A percentile compares a stretch with the other conserved stretches of the same genome.
phyloP scores from a whole-genome alignment of 306 rosid genomes.

The Castanospermum australe region DNA sequence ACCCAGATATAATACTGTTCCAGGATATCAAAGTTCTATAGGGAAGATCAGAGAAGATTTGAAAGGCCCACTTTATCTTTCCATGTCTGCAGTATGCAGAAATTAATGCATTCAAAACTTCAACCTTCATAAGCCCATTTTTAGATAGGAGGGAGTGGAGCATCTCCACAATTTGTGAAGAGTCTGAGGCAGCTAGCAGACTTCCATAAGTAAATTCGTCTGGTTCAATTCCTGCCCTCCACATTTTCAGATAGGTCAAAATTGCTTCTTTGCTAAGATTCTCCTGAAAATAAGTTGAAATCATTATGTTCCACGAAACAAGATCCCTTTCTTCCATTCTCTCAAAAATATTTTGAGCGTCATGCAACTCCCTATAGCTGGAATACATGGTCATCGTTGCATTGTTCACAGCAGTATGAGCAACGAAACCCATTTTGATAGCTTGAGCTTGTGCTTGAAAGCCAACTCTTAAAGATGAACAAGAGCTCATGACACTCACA shows the following conservation, averaged over 20 bases:
- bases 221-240: slow-evolving; percentile 47
- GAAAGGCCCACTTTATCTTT: slow-evolving; percentile 44
- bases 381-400: slow-evolving; percentile 78
- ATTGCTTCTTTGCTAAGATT: slow-evolving; percentile 44
- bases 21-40: slow-evolving; percentile 66
- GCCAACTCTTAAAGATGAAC: slow-evolving; percentile 45
- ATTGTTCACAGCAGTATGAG: slow-evolving; percentile 57
- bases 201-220: slow-evolving; percentile 81
- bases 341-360: slow-evolving; percentile 52
- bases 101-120: slow-evolving; percentile 63
- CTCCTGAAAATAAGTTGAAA: slow-evolving; percentile 54
- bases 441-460: slow-evolving; percentile 58
- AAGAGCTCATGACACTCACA: slow-evolving; percentile 78
- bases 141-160: slow-evolving; percentile 54
- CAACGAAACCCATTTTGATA: slow-evolving; percentile 58
- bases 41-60: slow-evolving; percentile 41
- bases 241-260: slow-evolving; percentile 54
- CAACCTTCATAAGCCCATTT: slow-evolving; percentile 50
- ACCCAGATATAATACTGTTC: slow-evolving; percentile 71
- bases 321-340: slow-evolving; percentile 56
- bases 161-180: slow-evolving; percentile 46
- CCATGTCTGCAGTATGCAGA: slow-evolving; percentile 65
- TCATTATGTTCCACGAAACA: slow-evolving; percentile 76
- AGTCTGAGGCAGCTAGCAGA: slow-evolving; percentile 52
- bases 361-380: slow-evolving; percentile 50